Evolutionary conservation across 306 rosid species (phyloP).

Genomic region (Dryas alaskensis): DNA sequence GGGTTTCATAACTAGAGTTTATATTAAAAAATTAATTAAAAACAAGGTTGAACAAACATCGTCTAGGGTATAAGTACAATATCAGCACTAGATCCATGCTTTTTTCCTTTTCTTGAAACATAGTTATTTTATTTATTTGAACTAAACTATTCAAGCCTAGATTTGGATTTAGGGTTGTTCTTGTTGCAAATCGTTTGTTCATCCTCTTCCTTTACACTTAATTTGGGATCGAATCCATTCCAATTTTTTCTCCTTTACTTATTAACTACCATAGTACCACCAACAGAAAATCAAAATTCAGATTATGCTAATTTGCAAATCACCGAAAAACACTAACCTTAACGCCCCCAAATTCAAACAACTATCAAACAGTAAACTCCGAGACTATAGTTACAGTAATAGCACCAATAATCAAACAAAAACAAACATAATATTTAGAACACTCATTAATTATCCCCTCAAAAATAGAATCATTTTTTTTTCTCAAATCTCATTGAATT

Average conservation of each 20-base stretch:
- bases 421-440: background rate
- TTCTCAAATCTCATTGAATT: background rate
- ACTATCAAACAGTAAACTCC: background rate
- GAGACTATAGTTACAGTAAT: background rate
- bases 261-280: background rate
- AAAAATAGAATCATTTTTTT: background rate
- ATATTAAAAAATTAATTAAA: too few relatives aligned
- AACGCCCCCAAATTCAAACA: background rate
- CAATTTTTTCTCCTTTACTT: background rate
- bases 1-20: too few relatives aligned
- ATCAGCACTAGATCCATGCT: too few relatives aligned
- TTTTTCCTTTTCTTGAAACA: too few relatives aligned
- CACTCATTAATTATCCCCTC: background rate
- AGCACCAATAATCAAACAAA: background rate
- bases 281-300: background rate
- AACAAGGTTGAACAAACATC: too few relatives aligned
- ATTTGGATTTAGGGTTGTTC: background rate
- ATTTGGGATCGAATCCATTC: background rate
- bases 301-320: constrained; percentile 4
- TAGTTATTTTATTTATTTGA: too few relatives aligned
- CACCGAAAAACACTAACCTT: background rate
- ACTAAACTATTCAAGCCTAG: background rate
- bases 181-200: background rate
- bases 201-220: background rate
- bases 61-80: too few relatives aligned